Conservation (phyloP, 768 basidiomycete species). For the Tylopilus sp. region DNA sequence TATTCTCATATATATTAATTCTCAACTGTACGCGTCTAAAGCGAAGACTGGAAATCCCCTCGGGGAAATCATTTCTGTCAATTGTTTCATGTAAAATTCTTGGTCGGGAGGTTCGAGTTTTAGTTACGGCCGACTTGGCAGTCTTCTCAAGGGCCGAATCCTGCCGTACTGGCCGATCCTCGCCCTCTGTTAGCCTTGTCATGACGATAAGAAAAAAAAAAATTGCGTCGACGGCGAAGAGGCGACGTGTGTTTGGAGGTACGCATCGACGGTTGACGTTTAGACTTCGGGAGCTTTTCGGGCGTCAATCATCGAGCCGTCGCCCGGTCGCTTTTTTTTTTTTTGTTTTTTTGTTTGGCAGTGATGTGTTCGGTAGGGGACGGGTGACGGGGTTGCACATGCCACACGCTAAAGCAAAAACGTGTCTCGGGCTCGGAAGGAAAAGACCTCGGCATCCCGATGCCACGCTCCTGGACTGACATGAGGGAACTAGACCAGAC, state of each 20-base stretch:
- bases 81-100: conserved; percentile 1
- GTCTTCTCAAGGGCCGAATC: background rate
- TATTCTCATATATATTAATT: no score
- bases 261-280: conserved; percentile 1
- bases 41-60: background rate
- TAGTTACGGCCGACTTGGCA: background rate
- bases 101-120: conserved; percentile 1
- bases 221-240: background rate
- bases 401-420: conserved; percentile 1
- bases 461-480: background rate
- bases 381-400: conserved; percentile 23
- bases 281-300: conserved; percentile 12
- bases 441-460: background rate
- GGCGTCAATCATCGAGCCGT: conserved; percentile 8
- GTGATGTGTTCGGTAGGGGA: conserved; percentile 15
- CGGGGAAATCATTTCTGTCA: background rate
- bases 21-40: background rate
- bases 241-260: conserved; percentile 10
- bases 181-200: background rate
- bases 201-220: conserved; percentile 3
- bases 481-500: background rate
- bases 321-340: background rate
- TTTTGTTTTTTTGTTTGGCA: background rate
- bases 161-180: conserved; percentile 1
- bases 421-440: conserved; percentile 1